Evolutionary conservation across 768 basidiomycete species (phyloP).

Genomic region (Omphalotus guepiniiformis): DNA sequence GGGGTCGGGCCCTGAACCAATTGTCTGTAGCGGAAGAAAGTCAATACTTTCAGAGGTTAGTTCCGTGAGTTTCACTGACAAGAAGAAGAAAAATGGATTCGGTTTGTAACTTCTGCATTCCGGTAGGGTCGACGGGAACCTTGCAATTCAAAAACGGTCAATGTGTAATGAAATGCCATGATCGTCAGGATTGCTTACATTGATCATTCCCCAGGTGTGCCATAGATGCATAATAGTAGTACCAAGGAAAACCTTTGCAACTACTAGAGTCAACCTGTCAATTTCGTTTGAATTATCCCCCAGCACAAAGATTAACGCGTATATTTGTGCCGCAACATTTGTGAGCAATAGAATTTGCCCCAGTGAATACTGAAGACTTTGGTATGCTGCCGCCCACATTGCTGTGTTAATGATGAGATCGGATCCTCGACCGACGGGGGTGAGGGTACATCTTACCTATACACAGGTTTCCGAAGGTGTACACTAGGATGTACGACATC

Average conservation of each 20-base stretch:
- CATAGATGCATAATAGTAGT: slow-evolving; percentile 31
- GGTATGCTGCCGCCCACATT: background rate
- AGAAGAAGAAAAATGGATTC: slow-evolving; percentile 26
- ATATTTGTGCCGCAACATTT: background rate
- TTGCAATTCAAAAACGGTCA: slow-evolving; percentile 8
- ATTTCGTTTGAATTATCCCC: background rate
- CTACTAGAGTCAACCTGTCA: slow-evolving; percentile 32
- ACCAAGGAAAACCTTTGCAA: slow-evolving; percentile 37
- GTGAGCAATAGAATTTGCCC: background rate
- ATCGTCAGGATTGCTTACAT: slow-evolving; percentile 16
- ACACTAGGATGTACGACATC: background rate
- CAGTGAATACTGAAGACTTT: background rate
- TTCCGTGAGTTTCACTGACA: slow-evolving; percentile 16
- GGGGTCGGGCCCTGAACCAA: slow-evolving; percentile 34
- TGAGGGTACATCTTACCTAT: background rate
- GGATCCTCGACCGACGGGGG: background rate
- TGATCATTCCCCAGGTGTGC: slow-evolving; percentile 27
- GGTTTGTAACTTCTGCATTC: slow-evolving; percentile 19
- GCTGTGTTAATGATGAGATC: background rate
- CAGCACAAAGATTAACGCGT: background rate
- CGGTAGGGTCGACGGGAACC: slow-evolving; percentile 18
- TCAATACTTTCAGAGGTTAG: background rate
- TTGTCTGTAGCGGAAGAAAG: slow-evolving; percentile 18
- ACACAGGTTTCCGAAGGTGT: background rate
- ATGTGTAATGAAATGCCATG: too few relatives aligned